Conservation (phyloP, 371 early-diverging fungal genomes). For the Amoeboaphelidium protococcarum region DNA sequence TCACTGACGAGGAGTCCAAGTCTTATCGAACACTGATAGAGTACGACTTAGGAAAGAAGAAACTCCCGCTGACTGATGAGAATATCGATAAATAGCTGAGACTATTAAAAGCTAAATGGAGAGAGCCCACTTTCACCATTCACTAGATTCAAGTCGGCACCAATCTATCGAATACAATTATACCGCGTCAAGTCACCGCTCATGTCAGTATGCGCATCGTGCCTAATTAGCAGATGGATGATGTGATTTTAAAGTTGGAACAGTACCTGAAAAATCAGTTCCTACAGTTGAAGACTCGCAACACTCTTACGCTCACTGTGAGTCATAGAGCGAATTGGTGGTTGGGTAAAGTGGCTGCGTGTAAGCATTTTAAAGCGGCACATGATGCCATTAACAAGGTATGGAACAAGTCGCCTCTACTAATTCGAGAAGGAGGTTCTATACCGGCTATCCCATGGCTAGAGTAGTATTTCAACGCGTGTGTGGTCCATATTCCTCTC, state of each 20-base stretch:
- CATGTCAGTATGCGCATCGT: slow-evolving; percentile 51
- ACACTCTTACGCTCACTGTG: slow-evolving; percentile 16
- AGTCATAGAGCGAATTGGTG: slow-evolving; percentile 37
- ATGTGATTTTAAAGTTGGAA: slow-evolving; percentile 26
- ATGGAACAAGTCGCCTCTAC: slow-evolving; percentile 28
- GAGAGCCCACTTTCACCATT: slow-evolving; percentile 44
- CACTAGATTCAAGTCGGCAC: slow-evolving; percentile 58
- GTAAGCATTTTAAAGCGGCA: slow-evolving; percentile 37
- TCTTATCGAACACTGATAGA: slow-evolving; percentile 57
- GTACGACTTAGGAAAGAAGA: slow-evolving; percentile 47
- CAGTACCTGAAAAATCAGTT: slow-evolving; percentile 24
- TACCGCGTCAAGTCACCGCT: slow-evolving; percentile 37
- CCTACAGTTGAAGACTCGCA: slow-evolving; percentile 20
- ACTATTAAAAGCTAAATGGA: slow-evolving; percentile 58
- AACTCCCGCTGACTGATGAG: slow-evolving; percentile 45
- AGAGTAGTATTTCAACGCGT: slow-evolving; percentile 34
- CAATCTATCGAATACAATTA: slow-evolving; percentile 30
- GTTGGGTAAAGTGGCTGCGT: slow-evolving; percentile 40
- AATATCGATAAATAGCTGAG: slow-evolving; percentile 36
- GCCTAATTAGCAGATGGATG: slow-evolving; percentile 37
- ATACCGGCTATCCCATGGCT: slow-evolving; percentile 57
- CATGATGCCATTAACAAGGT: slow-evolving; percentile 29
- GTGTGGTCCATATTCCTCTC: slow-evolving; percentile 49
- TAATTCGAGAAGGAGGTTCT: slow-evolving; percentile 54
- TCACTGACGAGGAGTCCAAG: slow-evolving; percentile 46